phyloP scores from a whole-genome alignment of 805 yeast genomes.

The Candida coquimbonensis region DNA sequence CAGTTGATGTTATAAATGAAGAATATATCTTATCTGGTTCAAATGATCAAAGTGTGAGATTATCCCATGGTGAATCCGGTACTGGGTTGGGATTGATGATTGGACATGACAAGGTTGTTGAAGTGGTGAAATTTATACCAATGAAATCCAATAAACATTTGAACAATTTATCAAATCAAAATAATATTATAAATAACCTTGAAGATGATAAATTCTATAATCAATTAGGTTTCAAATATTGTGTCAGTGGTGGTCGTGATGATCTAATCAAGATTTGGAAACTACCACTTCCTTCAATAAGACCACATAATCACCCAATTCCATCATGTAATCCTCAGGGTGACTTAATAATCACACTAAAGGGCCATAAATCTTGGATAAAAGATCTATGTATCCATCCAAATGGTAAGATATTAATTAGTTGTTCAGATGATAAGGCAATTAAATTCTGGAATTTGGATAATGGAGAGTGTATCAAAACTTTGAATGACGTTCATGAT shows the following conservation, averaged over 20 bases:
- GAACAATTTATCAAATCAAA: constrained; percentile 34
- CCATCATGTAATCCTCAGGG: constrained; percentile 60
- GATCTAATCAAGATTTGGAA: constrained; percentile 70
- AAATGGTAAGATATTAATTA: constrained; percentile 58
- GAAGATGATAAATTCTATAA: constrained; percentile 22
- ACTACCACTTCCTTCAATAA: constrained; percentile 56
- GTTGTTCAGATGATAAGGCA: constrained; percentile 74
- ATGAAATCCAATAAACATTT: constrained; percentile 37
- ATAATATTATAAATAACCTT: constrained; percentile 7
- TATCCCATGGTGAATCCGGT: constrained; percentile 61
- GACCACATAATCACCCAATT: constrained; percentile 47
- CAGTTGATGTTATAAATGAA: constrained; percentile 46
- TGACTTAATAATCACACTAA: constrained; percentile 44
- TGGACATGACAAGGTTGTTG: constrained; percentile 83
- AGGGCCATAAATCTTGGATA: constrained; percentile 87
- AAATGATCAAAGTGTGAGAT: constrained; percentile 66
- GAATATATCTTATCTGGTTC: constrained; percentile 67
- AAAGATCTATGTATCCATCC: constrained; percentile 67
- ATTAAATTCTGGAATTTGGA: constrained; percentile 73
- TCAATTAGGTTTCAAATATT: constrained; percentile 56
- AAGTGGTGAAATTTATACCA: constrained; percentile 64
- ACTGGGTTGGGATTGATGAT: constrained; percentile 58
- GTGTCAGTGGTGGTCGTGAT: constrained; percentile 78
- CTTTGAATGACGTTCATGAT: constrained; percentile 52
- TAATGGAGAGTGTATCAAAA: constrained; percentile 39